Evolutionary conservation across 176 grass and related monocot species (phyloP), one percentile per base, ranked within the genome.

Genomic region (Ananas comosus): DNA sequence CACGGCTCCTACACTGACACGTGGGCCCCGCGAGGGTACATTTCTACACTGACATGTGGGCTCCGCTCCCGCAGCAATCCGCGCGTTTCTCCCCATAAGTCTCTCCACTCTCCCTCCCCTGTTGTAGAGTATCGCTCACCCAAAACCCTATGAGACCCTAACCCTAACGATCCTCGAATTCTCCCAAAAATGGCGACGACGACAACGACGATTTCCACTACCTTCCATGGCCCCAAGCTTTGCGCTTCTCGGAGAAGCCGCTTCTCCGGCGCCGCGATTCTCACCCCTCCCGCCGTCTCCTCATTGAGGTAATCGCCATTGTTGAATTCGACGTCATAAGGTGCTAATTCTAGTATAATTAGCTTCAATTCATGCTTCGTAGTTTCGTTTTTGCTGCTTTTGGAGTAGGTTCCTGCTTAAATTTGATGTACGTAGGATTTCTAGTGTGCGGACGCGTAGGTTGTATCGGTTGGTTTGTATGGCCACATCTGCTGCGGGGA

Each of bases 401-500:
- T 21, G 49, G 14, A 11, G 13, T 48, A 12, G 24, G 12, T 2
- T 63, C 61, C 6, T 72, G 10, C 28, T 48, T 59, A 28, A 13
- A 56, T 22, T 51, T 61, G 49, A 64, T 48, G 21, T 4, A 63
- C 27, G 52, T 51, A 92, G 84, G 64, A 56, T 88, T 51, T 63
- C 54, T 9, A 73, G 77, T 53, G 48, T 86, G 12, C 71, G 83
- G 11, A 51, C 12, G 53, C 33, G 33, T 42, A 80, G 77, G 73
- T 71, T 52, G 50, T 25, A 75, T 71, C 28, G 14, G 65, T 23
- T 74, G 49, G 72, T 78, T 10, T 69, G 83, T 58, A 68, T 49
- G 16, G 85, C 88, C 27, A 70, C 82, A 1, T 87, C 83, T 24
- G 80, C 88, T 22, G 86, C 89, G 1, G 89, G 83, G 58, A 66